Conservation (phyloP, 371 early-diverging fungal genomes). For the Mortierella sp. region DNA sequence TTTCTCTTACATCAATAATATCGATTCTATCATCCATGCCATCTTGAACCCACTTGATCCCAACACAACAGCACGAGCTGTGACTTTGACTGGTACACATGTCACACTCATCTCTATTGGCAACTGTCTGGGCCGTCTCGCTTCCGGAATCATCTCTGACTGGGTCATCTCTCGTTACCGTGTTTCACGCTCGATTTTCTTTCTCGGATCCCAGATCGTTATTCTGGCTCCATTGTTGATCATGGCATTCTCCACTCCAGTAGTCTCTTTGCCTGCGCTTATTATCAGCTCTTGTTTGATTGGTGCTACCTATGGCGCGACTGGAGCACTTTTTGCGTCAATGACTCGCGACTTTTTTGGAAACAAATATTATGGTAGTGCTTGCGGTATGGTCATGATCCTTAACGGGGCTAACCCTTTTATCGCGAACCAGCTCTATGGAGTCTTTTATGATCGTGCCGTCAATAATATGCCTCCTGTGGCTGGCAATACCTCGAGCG, state of each 20-base stretch:
- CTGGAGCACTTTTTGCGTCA: slow-evolving; percentile 52
- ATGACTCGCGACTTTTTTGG: slow-evolving; percentile 56
- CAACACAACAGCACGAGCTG: slow-evolving; percentile 25
- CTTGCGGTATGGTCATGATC: slow-evolving; percentile 54
- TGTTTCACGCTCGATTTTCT: slow-evolving; percentile 51
- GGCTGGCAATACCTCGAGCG: background rate
- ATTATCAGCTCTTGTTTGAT: slow-evolving; percentile 40
- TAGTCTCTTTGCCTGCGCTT: slow-evolving; percentile 24
- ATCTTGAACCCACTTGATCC: slow-evolving; percentile 47
- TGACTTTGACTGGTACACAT: slow-evolving; percentile 45
- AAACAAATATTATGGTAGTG: slow-evolving; percentile 44
- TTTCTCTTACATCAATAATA: slow-evolving; percentile 56
- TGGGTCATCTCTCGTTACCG: slow-evolving; percentile 52
- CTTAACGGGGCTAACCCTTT: slow-evolving; percentile 49
- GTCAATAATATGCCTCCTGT: slow-evolving; percentile 26
- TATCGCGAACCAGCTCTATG: slow-evolving; percentile 52
- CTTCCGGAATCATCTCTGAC: slow-evolving; percentile 48
- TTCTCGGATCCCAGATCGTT: slow-evolving; percentile 38
- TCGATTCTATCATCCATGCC: slow-evolving; percentile 53
- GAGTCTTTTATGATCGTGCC: slow-evolving; percentile 49
- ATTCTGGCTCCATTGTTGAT: slow-evolving; percentile 43
- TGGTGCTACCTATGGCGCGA: slow-evolving; percentile 54
- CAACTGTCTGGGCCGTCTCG: slow-evolving; percentile 54
- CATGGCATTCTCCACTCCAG: slow-evolving; percentile 31
- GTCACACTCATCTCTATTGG: slow-evolving; percentile 53